Evolutionary conservation across 805 yeast species (phyloP).

Genomic region (Candida morakotiae): DNA sequence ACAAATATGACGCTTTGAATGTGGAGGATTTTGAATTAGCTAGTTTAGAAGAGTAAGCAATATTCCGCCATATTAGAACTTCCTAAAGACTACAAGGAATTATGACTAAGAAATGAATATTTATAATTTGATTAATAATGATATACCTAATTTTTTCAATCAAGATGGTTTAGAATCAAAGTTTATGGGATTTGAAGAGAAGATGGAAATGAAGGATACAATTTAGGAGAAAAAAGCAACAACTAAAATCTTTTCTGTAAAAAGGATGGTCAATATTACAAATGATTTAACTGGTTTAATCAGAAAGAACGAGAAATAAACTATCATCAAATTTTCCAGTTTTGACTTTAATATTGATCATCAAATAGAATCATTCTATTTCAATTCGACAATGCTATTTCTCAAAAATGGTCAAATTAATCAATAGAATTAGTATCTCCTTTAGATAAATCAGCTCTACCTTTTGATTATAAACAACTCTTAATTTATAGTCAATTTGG

Average conservation of each 20-base stretch:
- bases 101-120: constrained; percentile 25
- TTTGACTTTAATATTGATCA: no score
- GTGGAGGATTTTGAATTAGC: constrained; percentile 33
- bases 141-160: constrained; percentile 11
- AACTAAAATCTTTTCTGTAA: constrained; percentile 23
- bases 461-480: no score
- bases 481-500: no score
- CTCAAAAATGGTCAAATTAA: no score
- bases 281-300: not conserved
- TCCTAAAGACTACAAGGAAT: no score
- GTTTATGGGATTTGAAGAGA: constrained; percentile 5
- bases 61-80: no score
- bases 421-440: no score
- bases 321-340: no score
- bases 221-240: constrained; percentile 6
- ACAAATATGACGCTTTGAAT: constrained; percentile 14
- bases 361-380: no score
- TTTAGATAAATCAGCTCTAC: no score
- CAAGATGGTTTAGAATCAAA: constrained; percentile 3
- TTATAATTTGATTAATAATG: constrained; percentile 6
- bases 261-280: constrained; percentile 17
- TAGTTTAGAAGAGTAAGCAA: constrained; percentile 21
- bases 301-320: not conserved
- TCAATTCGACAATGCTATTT: no score
- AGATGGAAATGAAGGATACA: not conserved